These are phyloP conservation scores for Phylloporus rhodoxanthus DNA, from an alignment of 768 basidiomycete genomes.

Conservation along the genomic window DNA sequence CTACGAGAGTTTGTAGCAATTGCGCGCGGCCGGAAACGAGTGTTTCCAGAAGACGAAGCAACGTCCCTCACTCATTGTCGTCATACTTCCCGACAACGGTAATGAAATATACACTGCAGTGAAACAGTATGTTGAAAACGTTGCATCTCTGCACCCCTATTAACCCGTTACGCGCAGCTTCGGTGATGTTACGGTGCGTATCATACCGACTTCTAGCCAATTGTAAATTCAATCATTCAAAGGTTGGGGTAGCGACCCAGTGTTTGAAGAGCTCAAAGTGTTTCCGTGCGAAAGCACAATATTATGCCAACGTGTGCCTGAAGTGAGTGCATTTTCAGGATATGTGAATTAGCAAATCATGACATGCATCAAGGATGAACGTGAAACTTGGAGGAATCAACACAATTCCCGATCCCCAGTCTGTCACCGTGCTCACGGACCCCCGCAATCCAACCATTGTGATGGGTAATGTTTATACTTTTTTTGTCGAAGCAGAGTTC, in stretches of 20 bases:
- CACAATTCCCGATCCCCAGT: constrained; percentile 63
- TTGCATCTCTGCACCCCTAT: neutral
- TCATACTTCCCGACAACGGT: constrained; percentile 66
- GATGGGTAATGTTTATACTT: constrained; percentile 48
- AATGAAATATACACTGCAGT: constrained; percentile 73
- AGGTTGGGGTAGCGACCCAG: constrained; percentile 75
- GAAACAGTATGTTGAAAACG: constrained; percentile 56
- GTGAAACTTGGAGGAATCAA: constrained; percentile 85
- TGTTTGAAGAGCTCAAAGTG: constrained; percentile 68
- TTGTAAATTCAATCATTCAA: constrained; percentile 3
- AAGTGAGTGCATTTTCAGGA: constrained; percentile 49
- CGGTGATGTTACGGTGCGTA: constrained; percentile 55
- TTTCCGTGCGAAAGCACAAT: constrained; percentile 62
- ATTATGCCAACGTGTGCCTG: constrained; percentile 74
- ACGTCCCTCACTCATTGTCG: constrained; percentile 55
- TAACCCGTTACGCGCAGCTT: constrained; percentile 42
- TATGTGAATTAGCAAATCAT: neutral
- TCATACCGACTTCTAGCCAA: neutral
- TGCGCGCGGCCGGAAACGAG: constrained; percentile 46
- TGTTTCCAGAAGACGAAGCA: constrained; percentile 36
- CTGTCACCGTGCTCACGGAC: constrained; percentile 61
- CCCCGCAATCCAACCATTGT: constrained; percentile 71
- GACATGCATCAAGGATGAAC: constrained; percentile 50
- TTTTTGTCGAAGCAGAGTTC: neutral
- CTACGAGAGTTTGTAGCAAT: constrained; percentile 30